These are phyloP conservation scores for Datisca glomerata DNA, from an alignment of 306 rosid genomes.

Conservation along the genomic window DNA sequence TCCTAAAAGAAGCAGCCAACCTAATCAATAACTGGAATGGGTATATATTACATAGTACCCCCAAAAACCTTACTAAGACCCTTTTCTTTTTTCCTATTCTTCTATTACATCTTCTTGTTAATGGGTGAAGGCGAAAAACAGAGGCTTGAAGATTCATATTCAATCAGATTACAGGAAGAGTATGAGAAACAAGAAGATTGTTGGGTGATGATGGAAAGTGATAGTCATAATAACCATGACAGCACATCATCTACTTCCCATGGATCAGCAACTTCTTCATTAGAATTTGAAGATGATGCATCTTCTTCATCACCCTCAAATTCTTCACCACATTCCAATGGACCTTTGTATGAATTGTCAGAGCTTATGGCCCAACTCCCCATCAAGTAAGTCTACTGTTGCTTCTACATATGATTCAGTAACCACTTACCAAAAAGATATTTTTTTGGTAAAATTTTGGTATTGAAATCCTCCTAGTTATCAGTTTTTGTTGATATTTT, in stretches of 20 bases:
- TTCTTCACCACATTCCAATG: conserved; percentile 17
- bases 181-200: conserved; percentile 3
- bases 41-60: too few species aligned
- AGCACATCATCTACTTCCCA: conserved; percentile 7
- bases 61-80: conserved; percentile 2
- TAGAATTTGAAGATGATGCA: conserved; percentile 29
- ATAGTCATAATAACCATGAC: conserved; percentile 5
- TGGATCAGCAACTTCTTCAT: conserved; percentile 18
- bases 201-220: conserved; percentile 16
- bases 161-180: conserved; percentile 4
- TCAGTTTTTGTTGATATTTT: neutral
- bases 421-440: neutral
- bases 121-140: conserved; percentile 15
- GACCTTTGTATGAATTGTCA: conserved; percentile 32
- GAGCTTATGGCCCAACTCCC: conserved; percentile 36
- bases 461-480: neutral
- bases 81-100: conserved; percentile 9
- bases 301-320: conserved; percentile 16
- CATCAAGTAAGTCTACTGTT: conserved; percentile 43
- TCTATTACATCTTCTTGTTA: conserved; percentile 11
- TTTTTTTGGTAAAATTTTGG: neutral
- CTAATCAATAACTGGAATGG: too few species aligned
- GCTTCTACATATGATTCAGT: neutral
- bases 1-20: neutral
- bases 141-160: conserved; percentile 7